Percentiles rank a stretch among this genome's conserved stretches.
Evolutionary conservation across 164 flowering plant genomes (phyloP).

Genomic region (Nymphaea colorata): DNA sequence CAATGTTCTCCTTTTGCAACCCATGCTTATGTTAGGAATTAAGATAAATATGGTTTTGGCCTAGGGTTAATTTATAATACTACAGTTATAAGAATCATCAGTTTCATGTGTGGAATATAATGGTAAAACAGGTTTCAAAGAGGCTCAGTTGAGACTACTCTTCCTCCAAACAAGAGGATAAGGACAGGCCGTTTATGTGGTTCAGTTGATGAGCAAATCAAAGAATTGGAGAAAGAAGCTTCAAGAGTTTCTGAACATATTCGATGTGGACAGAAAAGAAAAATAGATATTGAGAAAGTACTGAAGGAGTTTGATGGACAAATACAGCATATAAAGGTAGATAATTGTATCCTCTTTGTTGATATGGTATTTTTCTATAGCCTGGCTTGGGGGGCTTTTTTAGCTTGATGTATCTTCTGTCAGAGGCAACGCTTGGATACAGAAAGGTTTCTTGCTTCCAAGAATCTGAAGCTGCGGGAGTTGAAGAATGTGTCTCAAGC

Average conservation of each 20-base stretch:
- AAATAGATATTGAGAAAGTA: slow-evolving; percentile 39
- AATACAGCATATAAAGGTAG: slow-evolving; percentile 42
- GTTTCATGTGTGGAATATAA: too few relatives aligned
- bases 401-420: slow-evolving; percentile 1
- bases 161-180: slow-evolving; percentile 56
- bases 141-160: slow-evolving; percentile 74
- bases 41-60: too few relatives aligned
- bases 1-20: too few relatives aligned
- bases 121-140: slow-evolving; percentile 60
- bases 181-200: slow-evolving; percentile 67
- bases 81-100: too few relatives aligned
- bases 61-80: too few relatives aligned
- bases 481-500: slow-evolving; percentile 35
- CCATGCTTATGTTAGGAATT: too few relatives aligned
- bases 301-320: slow-evolving; percentile 20
- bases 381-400: background rate
- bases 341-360: background rate
- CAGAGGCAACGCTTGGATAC: slow-evolving; percentile 44
- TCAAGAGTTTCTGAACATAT: slow-evolving; percentile 20
- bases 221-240: slow-evolving; percentile 33
- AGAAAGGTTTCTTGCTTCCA: slow-evolving; percentile 37
- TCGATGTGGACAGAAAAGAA: slow-evolving; percentile 19
- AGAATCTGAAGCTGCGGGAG: slow-evolving; percentile 40
- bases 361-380: background rate
- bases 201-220: slow-evolving; percentile 64